Evolutionary conservation across 2,329 filamentous ascomycete genomes (phyloP).

Genomic region (Verticillium longisporum): DNA sequence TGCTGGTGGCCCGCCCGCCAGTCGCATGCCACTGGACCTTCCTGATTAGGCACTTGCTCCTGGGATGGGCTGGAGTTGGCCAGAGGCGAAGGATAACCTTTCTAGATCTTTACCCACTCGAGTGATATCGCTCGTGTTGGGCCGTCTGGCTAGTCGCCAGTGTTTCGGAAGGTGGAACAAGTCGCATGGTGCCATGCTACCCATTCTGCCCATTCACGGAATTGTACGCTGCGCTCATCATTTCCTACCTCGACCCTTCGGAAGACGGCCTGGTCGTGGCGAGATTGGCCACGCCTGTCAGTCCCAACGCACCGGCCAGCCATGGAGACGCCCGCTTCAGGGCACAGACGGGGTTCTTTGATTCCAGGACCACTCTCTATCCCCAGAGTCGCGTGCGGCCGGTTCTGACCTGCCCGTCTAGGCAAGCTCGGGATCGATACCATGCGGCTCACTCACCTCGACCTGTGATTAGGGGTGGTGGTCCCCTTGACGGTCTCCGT

Average conservation of each 20-base stretch:
- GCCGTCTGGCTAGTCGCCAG: neutral
- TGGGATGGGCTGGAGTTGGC: constrained; percentile 1
- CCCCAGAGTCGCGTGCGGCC: neutral
- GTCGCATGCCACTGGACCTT: constrained; percentile 6
- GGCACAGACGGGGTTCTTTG: neutral
- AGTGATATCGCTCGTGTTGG: constrained; percentile 1
- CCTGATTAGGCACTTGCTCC: constrained; percentile 11
- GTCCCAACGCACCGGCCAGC: neutral
- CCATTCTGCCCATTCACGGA: neutral
- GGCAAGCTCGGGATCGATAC: neutral
- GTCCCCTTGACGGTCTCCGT: neutral
- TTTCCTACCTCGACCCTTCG: neutral
- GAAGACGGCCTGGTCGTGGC: neutral
- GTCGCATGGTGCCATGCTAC: neutral
- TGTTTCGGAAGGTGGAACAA: neutral
- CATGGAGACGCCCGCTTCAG: neutral
- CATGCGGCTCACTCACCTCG: neutral
- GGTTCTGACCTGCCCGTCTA: neutral
- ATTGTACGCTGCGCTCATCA: neutral
- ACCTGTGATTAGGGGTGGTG: neutral
- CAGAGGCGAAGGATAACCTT: neutral
- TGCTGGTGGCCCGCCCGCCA: neutral
- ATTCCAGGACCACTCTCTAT: neutral
- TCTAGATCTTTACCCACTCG: constrained; percentile 3
- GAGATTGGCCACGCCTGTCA: neutral